These are phyloP conservation scores for Cutaneotrichosporon spelunceum DNA, from an alignment of 1,284 basidiomycete species.

Conservation along the genomic window DNA sequence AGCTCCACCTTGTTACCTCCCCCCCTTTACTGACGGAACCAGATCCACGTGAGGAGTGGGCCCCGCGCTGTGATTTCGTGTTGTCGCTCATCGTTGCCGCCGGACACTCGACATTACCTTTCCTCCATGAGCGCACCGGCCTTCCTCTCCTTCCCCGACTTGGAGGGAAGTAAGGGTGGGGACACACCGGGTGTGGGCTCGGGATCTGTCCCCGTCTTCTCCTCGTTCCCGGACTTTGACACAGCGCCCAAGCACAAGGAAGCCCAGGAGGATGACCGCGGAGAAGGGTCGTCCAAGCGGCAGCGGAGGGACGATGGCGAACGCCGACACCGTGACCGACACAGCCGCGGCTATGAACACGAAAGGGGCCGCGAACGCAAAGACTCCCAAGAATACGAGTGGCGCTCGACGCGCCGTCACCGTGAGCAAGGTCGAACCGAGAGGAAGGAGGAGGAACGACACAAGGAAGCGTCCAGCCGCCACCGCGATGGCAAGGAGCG, in stretches of 20 bases:
- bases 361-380: background rate
- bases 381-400: background rate
- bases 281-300: background rate
- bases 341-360: background rate
- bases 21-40: background rate
- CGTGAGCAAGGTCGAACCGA: constrained; percentile 8
- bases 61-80: background rate
- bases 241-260: background rate
- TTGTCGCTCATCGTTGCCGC: background rate
- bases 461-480: background rate
- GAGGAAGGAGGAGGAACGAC: background rate
- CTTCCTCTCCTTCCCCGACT: constrained; percentile 22
- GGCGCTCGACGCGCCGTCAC: background rate
- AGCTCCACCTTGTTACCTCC: background rate
- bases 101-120: background rate
- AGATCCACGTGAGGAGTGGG: background rate
- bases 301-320: background rate
- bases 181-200: background rate
- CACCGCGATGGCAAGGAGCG: constrained; percentile 4
- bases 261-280: background rate
- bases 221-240: constrained; percentile 25
- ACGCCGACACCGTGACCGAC: constrained; percentile 1
- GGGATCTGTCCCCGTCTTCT: constrained; percentile 12
- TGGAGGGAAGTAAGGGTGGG: background rate
- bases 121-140: constrained; percentile 15